Conservation (phyloP, 2,329 filamentous ascomycete species). For the Ascochyta pisi region DNA sequence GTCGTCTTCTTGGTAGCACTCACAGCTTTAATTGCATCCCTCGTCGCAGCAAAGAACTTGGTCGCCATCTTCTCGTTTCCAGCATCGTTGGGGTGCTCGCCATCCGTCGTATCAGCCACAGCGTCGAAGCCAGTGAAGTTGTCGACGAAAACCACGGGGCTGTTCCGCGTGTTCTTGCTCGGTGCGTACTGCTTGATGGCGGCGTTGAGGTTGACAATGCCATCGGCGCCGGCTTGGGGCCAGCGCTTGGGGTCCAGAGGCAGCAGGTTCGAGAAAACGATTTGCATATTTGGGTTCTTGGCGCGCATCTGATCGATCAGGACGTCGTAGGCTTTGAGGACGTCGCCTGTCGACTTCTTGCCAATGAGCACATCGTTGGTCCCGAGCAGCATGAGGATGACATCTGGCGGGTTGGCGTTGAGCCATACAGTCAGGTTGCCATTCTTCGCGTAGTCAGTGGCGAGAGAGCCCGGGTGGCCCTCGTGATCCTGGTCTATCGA, state of each 20-base stretch:
- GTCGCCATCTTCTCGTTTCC: constrained; percentile 42
- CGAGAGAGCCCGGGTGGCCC: constrained; percentile 53
- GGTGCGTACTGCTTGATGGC: constrained; percentile 30
- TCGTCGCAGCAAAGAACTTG: constrained; percentile 34
- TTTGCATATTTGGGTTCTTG: constrained; percentile 50
- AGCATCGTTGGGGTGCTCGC: constrained; percentile 43
- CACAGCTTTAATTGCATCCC: constrained; percentile 21
- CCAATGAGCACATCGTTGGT: constrained; percentile 54
- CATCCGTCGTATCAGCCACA: constrained; percentile 41
- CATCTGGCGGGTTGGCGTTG: constrained; percentile 47
- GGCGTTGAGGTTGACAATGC: constrained; percentile 29
- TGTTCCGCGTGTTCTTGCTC: constrained; percentile 26
- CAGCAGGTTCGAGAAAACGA: constrained; percentile 46
- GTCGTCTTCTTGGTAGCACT: constrained; percentile 10
- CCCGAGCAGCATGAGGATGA: constrained; percentile 57
- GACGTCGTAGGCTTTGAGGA: constrained; percentile 48
- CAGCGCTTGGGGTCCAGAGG: constrained; percentile 38
- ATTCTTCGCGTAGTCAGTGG: constrained; percentile 49
- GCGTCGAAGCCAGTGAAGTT: constrained; percentile 38
- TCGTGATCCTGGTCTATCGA: constrained; percentile 55
- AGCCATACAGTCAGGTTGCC: constrained; percentile 52
- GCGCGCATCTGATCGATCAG: constrained; percentile 53
- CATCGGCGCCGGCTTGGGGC: constrained; percentile 19
- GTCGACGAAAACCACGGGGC: constrained; percentile 40
- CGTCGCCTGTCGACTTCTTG: constrained; percentile 40